Conservation (phyloP, 2,329 filamentous ascomycete genomes). For the Beauveria pseudobassiana region DNA sequence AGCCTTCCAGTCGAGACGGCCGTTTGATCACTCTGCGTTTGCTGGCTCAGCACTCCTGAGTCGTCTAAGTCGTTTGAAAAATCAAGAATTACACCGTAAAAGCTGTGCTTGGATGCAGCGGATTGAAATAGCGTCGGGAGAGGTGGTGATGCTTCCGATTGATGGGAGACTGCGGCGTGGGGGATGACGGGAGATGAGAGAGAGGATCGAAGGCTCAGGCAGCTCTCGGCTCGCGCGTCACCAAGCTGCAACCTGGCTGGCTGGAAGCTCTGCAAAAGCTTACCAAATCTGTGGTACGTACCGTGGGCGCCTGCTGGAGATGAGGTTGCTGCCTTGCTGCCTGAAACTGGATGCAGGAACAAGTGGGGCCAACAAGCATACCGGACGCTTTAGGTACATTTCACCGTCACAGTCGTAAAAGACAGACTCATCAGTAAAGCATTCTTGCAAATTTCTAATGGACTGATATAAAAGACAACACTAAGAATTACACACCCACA, state of each 20-base stretch:
- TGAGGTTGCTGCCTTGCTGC: constrained; percentile 17
- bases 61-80: background rate
- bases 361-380: background rate
- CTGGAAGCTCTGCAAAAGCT: constrained; percentile 9
- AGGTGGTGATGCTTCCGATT: constrained; percentile 6
- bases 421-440: background rate
- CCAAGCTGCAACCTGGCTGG: constrained; percentile 17
- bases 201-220: constrained; percentile 29
- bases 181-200: constrained; percentile 14
- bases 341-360: constrained; percentile 9
- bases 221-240: constrained; percentile 38
- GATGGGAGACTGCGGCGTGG: constrained; percentile 12
- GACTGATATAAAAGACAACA: background rate
- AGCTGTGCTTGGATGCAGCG: background rate
- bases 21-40: background rate
- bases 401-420: background rate
- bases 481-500: background rate
- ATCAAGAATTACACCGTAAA: background rate
- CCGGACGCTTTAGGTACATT: background rate
- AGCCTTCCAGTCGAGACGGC: background rate
- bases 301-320: background rate
- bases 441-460: background rate
- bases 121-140: background rate
- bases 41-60: background rate
- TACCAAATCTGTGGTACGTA: constrained; percentile 14